These are phyloP conservation scores for Quercus tomentella DNA, from an alignment of 331 rosid species.

Conservation along the genomic window DNA sequence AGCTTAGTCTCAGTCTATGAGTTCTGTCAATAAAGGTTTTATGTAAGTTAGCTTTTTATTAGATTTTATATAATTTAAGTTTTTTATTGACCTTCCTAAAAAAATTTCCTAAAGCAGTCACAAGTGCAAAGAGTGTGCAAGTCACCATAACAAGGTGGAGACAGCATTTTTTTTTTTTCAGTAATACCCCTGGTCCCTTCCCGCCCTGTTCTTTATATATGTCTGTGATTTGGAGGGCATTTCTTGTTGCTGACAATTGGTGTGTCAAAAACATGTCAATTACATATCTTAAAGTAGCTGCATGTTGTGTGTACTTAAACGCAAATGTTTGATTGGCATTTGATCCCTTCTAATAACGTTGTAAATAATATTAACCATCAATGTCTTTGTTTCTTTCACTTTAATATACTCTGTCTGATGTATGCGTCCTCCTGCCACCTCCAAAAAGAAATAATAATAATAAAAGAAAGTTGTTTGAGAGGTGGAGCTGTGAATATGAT, in stretches of 20 bases:
- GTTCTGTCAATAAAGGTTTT: constrained; percentile 60
- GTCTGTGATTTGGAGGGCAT: not conserved
- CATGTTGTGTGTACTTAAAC: not conserved
- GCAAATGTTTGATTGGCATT: not conserved
- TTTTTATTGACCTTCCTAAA: accelerated
- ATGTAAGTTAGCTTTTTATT: too few species aligned
- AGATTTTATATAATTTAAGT: too few species aligned
- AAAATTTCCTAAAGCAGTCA: too few species aligned
- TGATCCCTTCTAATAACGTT: not conserved
- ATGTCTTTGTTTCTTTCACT: not conserved
- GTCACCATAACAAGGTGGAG: not conserved
- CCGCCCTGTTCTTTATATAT: not conserved
- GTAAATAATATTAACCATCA: not conserved
- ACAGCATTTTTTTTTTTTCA: too few species aligned
- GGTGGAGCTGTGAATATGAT: too few species aligned
- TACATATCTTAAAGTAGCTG: not conserved
- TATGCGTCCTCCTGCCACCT: too few species aligned
- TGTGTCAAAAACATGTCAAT: not conserved
- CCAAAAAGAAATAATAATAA: too few species aligned
- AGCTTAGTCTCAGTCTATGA: constrained; percentile 63
- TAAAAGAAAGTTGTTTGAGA: too few species aligned
- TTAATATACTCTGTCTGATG: not conserved
- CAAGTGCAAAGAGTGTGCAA: not conserved
- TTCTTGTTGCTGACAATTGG: not conserved
- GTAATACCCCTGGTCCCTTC: not conserved